Conservation (phyloP, 2,329 filamentous ascomycete species). For the Beauveria australis region DNA sequence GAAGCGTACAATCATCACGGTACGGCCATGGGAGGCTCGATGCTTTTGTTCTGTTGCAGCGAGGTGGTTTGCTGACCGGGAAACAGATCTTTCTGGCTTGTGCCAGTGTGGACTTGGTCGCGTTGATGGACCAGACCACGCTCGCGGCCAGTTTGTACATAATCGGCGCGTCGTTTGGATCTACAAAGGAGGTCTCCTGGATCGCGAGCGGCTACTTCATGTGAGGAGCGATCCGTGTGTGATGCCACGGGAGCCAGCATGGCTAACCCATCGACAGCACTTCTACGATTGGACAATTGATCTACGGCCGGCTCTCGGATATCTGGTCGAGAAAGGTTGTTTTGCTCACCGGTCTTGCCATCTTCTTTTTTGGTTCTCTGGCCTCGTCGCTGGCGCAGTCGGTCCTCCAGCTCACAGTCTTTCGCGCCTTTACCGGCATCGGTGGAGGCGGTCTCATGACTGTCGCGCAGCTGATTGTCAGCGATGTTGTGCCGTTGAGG, state of each 20-base stretch:
- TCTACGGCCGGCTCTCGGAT: slow-evolving; percentile 38
- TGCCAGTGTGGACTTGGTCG: slow-evolving; percentile 45
- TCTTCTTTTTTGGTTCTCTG: slow-evolving; percentile 36
- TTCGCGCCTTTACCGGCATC: slow-evolving; percentile 39
- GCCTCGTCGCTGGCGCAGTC: slow-evolving; percentile 34
- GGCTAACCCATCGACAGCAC: slow-evolving; percentile 21
- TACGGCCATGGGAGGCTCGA: slow-evolving; percentile 16
- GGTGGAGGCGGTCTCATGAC: slow-evolving; percentile 66
- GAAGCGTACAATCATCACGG: slow-evolving; percentile 41
- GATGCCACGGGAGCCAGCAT: no score
- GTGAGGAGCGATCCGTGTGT: slow-evolving; percentile 19
- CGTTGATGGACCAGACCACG: slow-evolving; percentile 51
- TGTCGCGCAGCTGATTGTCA: slow-evolving; percentile 60
- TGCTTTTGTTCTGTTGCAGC: no score
- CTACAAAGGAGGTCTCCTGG: slow-evolving; percentile 44
- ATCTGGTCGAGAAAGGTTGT: slow-evolving; percentile 38
- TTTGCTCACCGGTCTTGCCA: slow-evolving; percentile 28
- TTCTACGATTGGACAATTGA: slow-evolving; percentile 37
- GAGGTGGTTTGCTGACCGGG: slow-evolving; percentile 10
- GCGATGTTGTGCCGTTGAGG: slow-evolving; percentile 60
- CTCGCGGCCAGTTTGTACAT: slow-evolving; percentile 47
- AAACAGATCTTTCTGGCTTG: slow-evolving; percentile 48
- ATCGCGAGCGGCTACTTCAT: slow-evolving; percentile 49
- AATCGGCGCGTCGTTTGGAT: slow-evolving; percentile 41
- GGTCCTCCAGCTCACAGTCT: slow-evolving; percentile 31